These are phyloP conservation scores for Alternaria postmessia DNA, from an alignment of 2,329 filamentous ascomycete genomes.

Conservation along the genomic window DNA sequence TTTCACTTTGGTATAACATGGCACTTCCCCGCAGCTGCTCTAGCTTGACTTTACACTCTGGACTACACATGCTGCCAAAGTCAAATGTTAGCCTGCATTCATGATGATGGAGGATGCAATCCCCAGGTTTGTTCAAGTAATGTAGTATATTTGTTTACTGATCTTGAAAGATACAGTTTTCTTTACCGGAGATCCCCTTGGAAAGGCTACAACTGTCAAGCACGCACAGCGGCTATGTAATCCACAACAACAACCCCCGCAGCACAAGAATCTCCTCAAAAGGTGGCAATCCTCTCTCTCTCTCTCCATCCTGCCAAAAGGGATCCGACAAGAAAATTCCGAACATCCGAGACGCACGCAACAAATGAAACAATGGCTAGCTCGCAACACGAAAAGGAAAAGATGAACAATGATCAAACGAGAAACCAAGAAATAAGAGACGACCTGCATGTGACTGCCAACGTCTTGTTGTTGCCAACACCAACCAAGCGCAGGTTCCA, in stretches of 20 bases:
- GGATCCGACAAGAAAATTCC: slow-evolving; percentile 26
- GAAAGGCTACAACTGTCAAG: slow-evolving; percentile 31
- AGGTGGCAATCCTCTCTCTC: background rate
- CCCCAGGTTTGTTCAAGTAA: slow-evolving; percentile 20
- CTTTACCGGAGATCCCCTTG: slow-evolving; percentile 33
- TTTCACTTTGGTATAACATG: slow-evolving; percentile 14
- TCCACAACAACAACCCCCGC: slow-evolving; percentile 27
- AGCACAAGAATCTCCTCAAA: slow-evolving; percentile 31
- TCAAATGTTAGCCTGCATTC: background rate
- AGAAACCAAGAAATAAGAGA: slow-evolving; percentile 15
- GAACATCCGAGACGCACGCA: slow-evolving; percentile 12
- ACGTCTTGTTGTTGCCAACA: slow-evolving; percentile 28
- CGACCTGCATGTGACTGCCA: slow-evolving; percentile 22
- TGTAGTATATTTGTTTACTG: slow-evolving; percentile 38
- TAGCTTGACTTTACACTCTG: background rate
- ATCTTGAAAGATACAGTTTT: slow-evolving; percentile 21
- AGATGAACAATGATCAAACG: slow-evolving; percentile 12
- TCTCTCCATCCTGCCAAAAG: slow-evolving; percentile 21
- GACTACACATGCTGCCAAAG: background rate
- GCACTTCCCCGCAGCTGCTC: slow-evolving; percentile 1
- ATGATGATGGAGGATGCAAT: background rate
- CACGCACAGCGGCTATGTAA: slow-evolving; percentile 45
- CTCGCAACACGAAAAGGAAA: slow-evolving; percentile 21
- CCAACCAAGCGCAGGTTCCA: slow-evolving; percentile 38
- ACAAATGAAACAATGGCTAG: slow-evolving; percentile 9